A percentile compares a stretch with the other conserved stretches of the same genome.
Evolutionary conservation across 108 stramenopile genomes (phyloP).

Genomic region (Poteriospumella lacustris): DNA sequence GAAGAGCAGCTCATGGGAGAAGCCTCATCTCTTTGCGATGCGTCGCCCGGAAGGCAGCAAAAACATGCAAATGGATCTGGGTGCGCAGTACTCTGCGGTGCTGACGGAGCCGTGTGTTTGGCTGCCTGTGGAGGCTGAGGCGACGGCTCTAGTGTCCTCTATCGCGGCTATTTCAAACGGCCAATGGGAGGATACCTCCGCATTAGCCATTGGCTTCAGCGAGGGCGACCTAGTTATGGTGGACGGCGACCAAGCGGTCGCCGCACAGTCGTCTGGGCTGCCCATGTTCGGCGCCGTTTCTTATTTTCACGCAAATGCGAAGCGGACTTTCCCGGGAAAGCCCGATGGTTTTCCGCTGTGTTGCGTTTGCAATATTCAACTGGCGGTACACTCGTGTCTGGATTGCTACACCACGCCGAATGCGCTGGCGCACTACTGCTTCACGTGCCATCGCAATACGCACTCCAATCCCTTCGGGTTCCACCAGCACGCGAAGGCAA

Average conservation of each 20-base stretch:
- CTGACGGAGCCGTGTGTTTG: background rate
- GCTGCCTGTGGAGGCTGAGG: no score
- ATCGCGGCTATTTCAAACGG: background rate
- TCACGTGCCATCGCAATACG: background rate
- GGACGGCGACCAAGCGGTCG: background rate
- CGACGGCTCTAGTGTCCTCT: no score
- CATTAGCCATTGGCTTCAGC: background rate
- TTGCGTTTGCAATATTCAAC: background rate
- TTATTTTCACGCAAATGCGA: slow-evolving; percentile 11
- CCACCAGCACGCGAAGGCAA: background rate
- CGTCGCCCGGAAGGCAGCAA: no score
- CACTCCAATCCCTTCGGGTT: background rate
- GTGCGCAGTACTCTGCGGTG: background rate
- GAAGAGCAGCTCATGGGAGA: background rate
- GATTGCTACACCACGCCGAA: background rate
- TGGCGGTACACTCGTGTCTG: background rate
- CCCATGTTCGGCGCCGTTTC: background rate
- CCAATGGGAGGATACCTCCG: no score
- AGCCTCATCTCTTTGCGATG: background rate
- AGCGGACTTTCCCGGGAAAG: background rate
- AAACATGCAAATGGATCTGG: no score
- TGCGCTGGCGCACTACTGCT: background rate
- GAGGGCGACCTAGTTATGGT: background rate
- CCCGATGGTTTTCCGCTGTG: slow-evolving; percentile 27
- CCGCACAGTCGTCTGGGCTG: background rate